phyloP scores from a whole-genome alignment of 2,329 filamentous ascomycete genomes.

The Trichoderma sp. region DNA sequence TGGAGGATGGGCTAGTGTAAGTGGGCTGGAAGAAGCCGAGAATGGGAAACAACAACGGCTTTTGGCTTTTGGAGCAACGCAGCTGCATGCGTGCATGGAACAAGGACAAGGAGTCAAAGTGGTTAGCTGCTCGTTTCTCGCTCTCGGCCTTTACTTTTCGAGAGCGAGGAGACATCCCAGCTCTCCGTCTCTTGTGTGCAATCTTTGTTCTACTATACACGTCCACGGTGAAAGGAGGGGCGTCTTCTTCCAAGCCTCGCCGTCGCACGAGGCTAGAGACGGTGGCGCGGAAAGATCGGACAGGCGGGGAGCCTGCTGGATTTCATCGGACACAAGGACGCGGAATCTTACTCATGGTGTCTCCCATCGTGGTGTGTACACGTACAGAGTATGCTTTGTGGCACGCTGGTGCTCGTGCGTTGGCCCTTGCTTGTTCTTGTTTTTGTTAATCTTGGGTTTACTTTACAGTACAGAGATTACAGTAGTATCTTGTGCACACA shows the following conservation, averaged over 20 bases:
- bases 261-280: slow-evolving; percentile 19
- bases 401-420: neutral
- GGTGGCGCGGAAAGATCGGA: slow-evolving; percentile 22
- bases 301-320: slow-evolving; percentile 25
- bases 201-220: neutral
- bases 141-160: neutral
- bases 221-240: neutral
- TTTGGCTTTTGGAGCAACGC: neutral
- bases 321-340: slow-evolving; percentile 26
- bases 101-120: neutral
- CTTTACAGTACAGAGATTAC: too few species aligned
- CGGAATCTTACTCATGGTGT: slow-evolving; percentile 23
- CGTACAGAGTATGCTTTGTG: neutral
- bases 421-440: neutral
- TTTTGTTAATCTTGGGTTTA: too few species aligned
- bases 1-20: neutral
- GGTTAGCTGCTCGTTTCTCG: neutral
- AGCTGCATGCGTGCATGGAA: slow-evolving; percentile 8
- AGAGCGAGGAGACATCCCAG: neutral
- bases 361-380: neutral
- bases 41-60: slow-evolving; percentile 12
- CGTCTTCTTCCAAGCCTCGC: neutral
- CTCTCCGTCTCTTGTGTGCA: neutral
- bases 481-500: too few species aligned
- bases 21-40: slow-evolving; percentile 10